Percentiles rank a stretch among this genome's conserved stretches.
These are phyloP conservation scores for Omphalea diandra DNA, from an alignment of 441 rosid species.

Conservation along the genomic window DNA sequence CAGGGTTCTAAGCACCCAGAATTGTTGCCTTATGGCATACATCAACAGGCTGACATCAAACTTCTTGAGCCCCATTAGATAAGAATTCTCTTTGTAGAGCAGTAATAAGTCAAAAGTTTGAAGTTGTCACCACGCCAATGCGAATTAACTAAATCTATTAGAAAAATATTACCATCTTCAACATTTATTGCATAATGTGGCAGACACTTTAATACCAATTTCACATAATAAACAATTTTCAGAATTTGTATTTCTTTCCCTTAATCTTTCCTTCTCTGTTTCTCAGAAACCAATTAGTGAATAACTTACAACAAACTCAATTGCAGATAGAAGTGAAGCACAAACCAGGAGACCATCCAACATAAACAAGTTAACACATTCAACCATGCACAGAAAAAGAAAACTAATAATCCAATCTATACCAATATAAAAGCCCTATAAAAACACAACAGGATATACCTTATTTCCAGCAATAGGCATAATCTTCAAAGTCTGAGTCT, in stretches of 20 bases:
- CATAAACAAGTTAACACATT: no score
- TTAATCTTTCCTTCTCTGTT: background rate
- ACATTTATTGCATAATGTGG: no score
- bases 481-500: conserved; percentile 53
- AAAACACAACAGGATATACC: conserved; percentile 34
- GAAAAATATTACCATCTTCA: no score
- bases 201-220: background rate
- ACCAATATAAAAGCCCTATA: background rate
- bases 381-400: background rate
- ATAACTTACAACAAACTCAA: background rate
- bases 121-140: no score
- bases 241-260: background rate
- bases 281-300: background rate
- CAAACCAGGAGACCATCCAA: background rate
- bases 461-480: conserved; percentile 76
- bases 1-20: no score
- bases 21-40: no score
- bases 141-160: no score
- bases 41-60: no score
- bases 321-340: background rate
- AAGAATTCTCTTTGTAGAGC: no score
- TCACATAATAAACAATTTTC: background rate
- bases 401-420: background rate
- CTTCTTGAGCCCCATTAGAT: no score
- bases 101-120: no score